Conservation (phyloP, 179 eudicot genomes). For the Silene noctiflora region DNA sequence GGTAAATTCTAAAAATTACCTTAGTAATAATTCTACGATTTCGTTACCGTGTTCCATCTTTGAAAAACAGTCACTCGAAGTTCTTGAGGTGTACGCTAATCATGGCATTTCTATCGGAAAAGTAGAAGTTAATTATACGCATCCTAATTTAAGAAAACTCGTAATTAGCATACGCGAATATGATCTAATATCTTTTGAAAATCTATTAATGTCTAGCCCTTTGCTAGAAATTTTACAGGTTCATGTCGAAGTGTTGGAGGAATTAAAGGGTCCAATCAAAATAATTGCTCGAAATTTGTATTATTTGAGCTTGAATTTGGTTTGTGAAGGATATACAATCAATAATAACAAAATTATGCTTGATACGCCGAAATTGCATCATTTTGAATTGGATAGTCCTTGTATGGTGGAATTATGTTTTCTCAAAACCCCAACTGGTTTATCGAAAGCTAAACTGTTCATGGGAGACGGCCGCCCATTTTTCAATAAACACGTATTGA, state of each 20-base stretch:
- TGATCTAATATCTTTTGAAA: neutral
- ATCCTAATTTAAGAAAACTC: slow-evolving; percentile 1
- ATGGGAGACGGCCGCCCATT: too few species aligned
- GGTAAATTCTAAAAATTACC: neutral
- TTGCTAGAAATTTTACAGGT: neutral
- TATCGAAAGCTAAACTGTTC: too few species aligned
- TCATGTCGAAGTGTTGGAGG: neutral
- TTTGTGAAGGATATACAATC: too few species aligned
- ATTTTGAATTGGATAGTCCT: neutral
- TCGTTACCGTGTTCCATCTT: neutral
- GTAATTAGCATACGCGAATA: neutral
- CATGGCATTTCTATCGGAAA: neutral
- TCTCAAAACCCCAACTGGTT: too few species aligned
- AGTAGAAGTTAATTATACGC: neutral
- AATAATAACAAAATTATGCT: neutral
- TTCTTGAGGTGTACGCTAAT: neutral
- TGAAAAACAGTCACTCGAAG: neutral
- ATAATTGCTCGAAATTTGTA: slow-evolving; percentile 1
- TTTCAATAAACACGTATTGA: neutral
- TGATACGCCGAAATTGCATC: neutral
- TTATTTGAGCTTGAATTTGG: neutral
- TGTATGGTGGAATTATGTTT: too few species aligned
- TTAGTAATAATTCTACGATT: too few species aligned
- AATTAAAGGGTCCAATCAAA: neutral
- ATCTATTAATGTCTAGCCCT: neutral